Base-by-base conservation (phyloP, 257 asterid species). In the Nicotiana tabacum region DNA sequence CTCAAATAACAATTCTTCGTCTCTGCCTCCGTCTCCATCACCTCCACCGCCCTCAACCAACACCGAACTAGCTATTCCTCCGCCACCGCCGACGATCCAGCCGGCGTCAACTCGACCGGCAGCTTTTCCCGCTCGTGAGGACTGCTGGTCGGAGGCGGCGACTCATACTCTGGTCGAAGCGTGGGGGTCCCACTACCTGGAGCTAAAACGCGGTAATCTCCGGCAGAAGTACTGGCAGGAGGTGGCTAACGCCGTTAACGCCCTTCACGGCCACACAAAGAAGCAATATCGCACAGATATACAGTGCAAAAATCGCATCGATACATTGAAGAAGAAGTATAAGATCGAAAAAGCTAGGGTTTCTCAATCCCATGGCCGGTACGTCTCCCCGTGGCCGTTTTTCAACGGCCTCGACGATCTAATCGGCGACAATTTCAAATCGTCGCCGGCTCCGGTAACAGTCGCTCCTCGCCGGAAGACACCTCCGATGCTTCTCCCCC, bases 231-330 rank as follows among this genome's bases (percentile, higher is more conserved):
- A 95, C 91, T 95, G 99, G 99, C 97, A 90, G 74, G 93, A 91
- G 84, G 97, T 92, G 83, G 94, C 97, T 85, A 95, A 92, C 89
- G 89, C 94, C 90, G 98, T 95, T 90, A 95, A 93, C 95, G 88
- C 90, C 39, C 78, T 79, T 82, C 99, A 93, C 88, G 97, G 88
- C 85, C 84, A 85, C 81, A 72, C 92, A 58, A 84, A 84, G 24
- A 93, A 90, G 85, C 97, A 88, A 56, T 94, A 88, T 27, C 97
- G 97, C 87, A 87, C 97, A 82, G 95, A 92, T 87, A 88, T 94
- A 46, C 99, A 95, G 91, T 95, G 99, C 83, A 94, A 95, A 66
- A 95, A 95, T 86, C 97, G 98, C 77, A 90, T 95, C 86, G 99
- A 95, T 89, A 95, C 98, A 76, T 80, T 92, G 83, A 95, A 95